Conservation (phyloP, 768 basidiomycete genomes). For the Tylopilus sp. region DNA sequence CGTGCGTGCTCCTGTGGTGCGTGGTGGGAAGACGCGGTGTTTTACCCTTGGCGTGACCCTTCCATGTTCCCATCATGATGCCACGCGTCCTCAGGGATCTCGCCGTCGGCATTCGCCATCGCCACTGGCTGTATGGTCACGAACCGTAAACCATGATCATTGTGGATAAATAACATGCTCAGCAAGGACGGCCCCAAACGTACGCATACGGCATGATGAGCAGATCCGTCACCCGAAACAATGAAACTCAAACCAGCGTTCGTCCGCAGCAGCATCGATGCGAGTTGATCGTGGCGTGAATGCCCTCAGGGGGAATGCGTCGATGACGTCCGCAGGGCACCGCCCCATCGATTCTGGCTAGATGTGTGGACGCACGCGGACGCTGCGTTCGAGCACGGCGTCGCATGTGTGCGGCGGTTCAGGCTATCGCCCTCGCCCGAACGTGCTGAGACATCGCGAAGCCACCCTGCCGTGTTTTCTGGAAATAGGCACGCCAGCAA, state of each 20-base stretch:
- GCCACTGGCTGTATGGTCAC: slow-evolving; percentile 9
- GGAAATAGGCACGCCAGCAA: slow-evolving; percentile 51
- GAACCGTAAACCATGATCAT: slow-evolving; percentile 32
- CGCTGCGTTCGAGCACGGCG: slow-evolving; percentile 34
- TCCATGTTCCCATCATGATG: slow-evolving; percentile 8
- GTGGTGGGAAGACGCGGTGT: slow-evolving; percentile 24
- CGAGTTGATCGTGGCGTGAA: slow-evolving; percentile 47
- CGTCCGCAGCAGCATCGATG: slow-evolving; percentile 56
- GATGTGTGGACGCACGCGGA: slow-evolving; percentile 44
- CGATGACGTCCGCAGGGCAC: slow-evolving; percentile 33
- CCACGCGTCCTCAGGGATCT: slow-evolving; percentile 4
- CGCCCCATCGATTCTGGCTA: slow-evolving; percentile 39
- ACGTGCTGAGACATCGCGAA: slow-evolving; percentile 53
- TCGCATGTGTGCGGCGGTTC: slow-evolving; percentile 46
- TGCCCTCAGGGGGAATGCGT: slow-evolving; percentile 44
- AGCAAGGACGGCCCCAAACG: slow-evolving; percentile 21
- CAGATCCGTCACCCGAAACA: slow-evolving; percentile 51
- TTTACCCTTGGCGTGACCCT: slow-evolving; percentile 8
- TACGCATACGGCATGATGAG: slow-evolving; percentile 62
- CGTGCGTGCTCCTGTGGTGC: slow-evolving; percentile 8
- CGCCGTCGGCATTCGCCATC: slow-evolving; percentile 5
- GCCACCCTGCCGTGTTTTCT: slow-evolving; percentile 51
- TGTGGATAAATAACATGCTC: slow-evolving; percentile 7
- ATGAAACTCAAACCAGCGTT: slow-evolving; percentile 55
- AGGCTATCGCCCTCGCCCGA: slow-evolving; percentile 42